Base-by-base conservation (phyloP, 768 basidiomycete genomes). In the Crucibulum laeve region DNA sequence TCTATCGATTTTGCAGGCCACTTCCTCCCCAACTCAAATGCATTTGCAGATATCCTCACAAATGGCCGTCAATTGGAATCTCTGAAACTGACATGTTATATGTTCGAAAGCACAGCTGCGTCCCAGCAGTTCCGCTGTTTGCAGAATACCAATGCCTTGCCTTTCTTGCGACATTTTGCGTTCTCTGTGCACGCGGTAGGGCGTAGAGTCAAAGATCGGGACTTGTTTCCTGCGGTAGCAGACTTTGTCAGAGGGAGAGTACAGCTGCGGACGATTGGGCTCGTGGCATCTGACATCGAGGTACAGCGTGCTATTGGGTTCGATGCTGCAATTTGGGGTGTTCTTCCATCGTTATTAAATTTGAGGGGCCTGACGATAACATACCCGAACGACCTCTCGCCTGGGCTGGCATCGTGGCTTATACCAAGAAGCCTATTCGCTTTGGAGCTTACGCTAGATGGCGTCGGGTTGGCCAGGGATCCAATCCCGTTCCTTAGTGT, bases 321-420 rank as follows among this genome's bases (percentile, higher is more conserved):
- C 50, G 80, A 85, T 48, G 80, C 84, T 0, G 74, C 79, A 1
- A 69, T 79, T 5, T 87, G 83, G 84, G 84, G 84, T 7, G 78
- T 86, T 5, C 64, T 88, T 7, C 84, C 84, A 0, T 72, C 72
- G 4, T 59, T 88, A 19, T 59, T 63, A 14, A 67, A 67, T 10
- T 57, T 88, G 40, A 70, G 61, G n/a, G 71, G 69, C 28, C 56
- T 87, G 43, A 71, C 67, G 40, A 82, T 85, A 42, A 77, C 77
- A 4, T 77, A 85, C 52, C 84, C 85, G 1, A 63, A 67, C 47
- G 84, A 85, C 56, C 59, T 87, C 28, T 71, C 80, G 1, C 71
- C 82, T 0, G 75, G 79, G 2, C 62, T 87, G 15, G 82, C 83
- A 5, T 71, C 77, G 36, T 86, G 84, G 82, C 63, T 87, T 22